Conservation (phyloP, 1,284 basidiomycete species). For the Naganishia sp. region DNA sequence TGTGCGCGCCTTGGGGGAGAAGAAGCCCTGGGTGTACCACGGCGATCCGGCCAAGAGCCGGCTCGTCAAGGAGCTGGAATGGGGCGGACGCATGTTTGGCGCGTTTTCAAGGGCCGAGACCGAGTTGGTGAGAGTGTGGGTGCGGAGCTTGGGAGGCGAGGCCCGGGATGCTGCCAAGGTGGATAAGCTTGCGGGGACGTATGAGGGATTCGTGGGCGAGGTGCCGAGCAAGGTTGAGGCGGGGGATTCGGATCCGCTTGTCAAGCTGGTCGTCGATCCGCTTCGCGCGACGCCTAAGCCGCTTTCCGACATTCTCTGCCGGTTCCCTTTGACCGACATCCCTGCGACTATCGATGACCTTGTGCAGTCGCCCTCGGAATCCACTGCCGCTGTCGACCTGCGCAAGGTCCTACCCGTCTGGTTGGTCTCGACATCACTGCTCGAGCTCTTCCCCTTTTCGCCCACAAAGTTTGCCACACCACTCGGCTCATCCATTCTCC, state of each 20-base stretch:
- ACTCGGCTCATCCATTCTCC: conserved; percentile 37
- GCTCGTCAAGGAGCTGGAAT: conserved; percentile 41
- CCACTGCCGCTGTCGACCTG: neutral
- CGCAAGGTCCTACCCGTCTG: conserved; percentile 34
- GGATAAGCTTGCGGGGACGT: conserved; percentile 9
- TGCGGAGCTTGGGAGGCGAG: conserved; percentile 28
- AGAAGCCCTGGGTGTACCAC: conserved; percentile 38
- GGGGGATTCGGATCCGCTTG: conserved; percentile 10
- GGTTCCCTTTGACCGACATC: conserved; percentile 4
- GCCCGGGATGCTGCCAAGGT: neutral
- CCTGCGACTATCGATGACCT: conserved; percentile 21
- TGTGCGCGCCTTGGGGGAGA: conserved; percentile 36
- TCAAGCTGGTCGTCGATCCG: conserved; percentile 19
- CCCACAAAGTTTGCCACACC: conserved; percentile 39
- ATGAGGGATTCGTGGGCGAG: conserved; percentile 17
- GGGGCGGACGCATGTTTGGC: conserved; percentile 48
- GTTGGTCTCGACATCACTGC: conserved; percentile 38
- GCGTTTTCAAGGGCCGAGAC: conserved; percentile 41
- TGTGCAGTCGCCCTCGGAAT: neutral
- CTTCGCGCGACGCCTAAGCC: neutral
- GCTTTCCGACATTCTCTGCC: conserved; percentile 9
- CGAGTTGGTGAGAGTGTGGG: conserved; percentile 38
- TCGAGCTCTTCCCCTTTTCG: conserved; percentile 42
- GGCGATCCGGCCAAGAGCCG: conserved; percentile 38
- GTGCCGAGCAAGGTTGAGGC: conserved; percentile 9